Evolutionary conservation across 352 stramenopile species (phyloP), one percentile per base, ranked within the genome.

Genomic region (Phytophthora tentaculata): DNA sequence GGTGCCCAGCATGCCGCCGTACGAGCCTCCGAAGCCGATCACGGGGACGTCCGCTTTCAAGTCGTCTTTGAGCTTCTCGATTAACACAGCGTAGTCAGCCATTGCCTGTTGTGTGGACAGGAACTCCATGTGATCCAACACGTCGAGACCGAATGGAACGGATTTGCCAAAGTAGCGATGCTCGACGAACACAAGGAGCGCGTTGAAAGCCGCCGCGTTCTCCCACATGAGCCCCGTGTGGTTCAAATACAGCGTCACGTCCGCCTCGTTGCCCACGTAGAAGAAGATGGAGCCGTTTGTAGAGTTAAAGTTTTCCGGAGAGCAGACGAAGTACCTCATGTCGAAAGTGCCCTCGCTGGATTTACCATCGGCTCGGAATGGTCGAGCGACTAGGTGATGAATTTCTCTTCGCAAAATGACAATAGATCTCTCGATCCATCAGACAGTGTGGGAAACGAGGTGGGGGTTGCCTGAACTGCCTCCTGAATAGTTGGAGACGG

Each of bases 41-140:
- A 91, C 81, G 0, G 79, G 77, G 47, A 89, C 71, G 51, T 89
- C 71, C 2, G 54, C 70, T 6, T 75, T 24, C 41, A 79, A 44
- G 16, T 86, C 61, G 12, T 43, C 13, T 59, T 90, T 86, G 19
- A 94, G 49, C 16, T 60, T 22, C 17, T 83, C 52, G 8, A 95
- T 66, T 9, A 95, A 61, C 61, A 81, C 71, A 0, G 82, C 77
- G 62, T 85, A 93, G 67, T 97, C 90, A 0, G 84, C 87, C 2
- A 97, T 64, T 19, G 81, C 72, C 73, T 99, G 95, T 19, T 95
- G 82, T 0, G 86, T 89, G 5, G 84, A 90, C 12, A 96, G 71
- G 52, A 89, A 97, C 35, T 86, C 57, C 72, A 92, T 77, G 66
- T 88, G 73, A n/a, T 86, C 59, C 51, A 80, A 48, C 22, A 84